phyloP scores from a whole-genome alignment of 176 grass and related monocot genomes.

The Eremochloa ophiuroides region DNA sequence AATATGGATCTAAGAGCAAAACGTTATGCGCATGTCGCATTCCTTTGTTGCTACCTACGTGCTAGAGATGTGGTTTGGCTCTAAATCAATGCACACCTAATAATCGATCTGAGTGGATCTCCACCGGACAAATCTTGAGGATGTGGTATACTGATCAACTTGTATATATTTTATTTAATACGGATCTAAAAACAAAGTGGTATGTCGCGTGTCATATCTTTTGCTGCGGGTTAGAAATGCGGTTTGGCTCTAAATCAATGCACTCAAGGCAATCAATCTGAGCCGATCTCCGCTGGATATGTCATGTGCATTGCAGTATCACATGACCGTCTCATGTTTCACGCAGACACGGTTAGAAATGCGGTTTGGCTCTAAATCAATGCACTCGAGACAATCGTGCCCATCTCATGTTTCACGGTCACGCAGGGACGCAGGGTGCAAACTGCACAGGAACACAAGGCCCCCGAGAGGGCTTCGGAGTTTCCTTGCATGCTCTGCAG shows the following conservation, averaged over 20 bases:
- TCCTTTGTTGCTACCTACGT: neutral
- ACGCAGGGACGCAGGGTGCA: neutral
- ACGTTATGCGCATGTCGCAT: neutral
- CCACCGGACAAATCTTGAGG: neutral
- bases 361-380: neutral
- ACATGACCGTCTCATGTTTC: neutral
- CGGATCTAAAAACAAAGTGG: neutral
- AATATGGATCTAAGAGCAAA: neutral
- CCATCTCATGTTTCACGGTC: too few species aligned
- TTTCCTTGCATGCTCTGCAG: slow-evolving; percentile 12
- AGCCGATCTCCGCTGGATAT: neutral
- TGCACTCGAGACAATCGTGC: neutral
- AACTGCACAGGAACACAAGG: neutral
- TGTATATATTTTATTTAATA: neutral
- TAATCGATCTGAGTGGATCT: neutral
- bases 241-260: neutral
- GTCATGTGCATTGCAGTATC: neutral
- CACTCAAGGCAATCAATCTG: neutral
- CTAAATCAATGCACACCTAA: neutral
- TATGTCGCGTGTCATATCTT: neutral
- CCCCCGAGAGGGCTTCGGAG: neutral
- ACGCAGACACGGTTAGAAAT: neutral
- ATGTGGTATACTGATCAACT: neutral
- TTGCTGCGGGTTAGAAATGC: neutral
- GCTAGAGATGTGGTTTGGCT: neutral